These are phyloP conservation scores for Gossypium trilobum DNA, from an alignment of 441 rosid genomes.

Conservation along the genomic window DNA sequence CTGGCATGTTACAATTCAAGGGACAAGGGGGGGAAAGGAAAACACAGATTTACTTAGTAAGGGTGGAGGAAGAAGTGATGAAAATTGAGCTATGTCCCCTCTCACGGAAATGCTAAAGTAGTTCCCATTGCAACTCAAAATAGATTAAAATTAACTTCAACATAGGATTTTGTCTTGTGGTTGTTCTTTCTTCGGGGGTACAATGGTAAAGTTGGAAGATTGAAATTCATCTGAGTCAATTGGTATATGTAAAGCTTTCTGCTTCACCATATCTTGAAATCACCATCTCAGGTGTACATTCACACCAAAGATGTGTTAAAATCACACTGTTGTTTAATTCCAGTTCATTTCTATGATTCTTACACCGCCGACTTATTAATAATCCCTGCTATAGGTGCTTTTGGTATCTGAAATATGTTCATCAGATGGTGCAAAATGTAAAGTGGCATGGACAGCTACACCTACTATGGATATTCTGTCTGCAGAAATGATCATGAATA, in stretches of 20 bases:
- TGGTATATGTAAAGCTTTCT: neutral
- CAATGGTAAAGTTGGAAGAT: neutral
- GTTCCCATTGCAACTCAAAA: neutral
- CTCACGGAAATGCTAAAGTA: neutral
- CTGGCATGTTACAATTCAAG: neutral
- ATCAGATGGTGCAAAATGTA: conserved; percentile 38
- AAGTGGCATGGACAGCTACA: conserved; percentile 51
- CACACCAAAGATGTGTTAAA: neutral
- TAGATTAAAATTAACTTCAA: neutral
- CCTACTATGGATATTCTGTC: conserved; percentile 72
- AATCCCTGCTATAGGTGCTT: conserved; percentile 39
- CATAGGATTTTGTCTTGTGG: neutral
- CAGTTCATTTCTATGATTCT: neutral
- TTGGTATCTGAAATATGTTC: conserved; percentile 58
- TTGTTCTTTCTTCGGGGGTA: neutral
- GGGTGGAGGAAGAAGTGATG: neutral
- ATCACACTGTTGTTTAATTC: neutral
- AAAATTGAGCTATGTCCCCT: neutral
- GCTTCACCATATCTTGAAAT: neutral
- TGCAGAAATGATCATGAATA: conserved; percentile 50
- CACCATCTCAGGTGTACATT: neutral
- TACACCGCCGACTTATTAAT: neutral
- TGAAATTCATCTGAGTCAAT: neutral
- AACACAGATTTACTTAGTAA: neutral
- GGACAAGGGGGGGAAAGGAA: neutral